phyloP scores from a whole-genome alignment of 2,329 filamentous ascomycete genomes.

The Aspergillus vadensis region DNA sequence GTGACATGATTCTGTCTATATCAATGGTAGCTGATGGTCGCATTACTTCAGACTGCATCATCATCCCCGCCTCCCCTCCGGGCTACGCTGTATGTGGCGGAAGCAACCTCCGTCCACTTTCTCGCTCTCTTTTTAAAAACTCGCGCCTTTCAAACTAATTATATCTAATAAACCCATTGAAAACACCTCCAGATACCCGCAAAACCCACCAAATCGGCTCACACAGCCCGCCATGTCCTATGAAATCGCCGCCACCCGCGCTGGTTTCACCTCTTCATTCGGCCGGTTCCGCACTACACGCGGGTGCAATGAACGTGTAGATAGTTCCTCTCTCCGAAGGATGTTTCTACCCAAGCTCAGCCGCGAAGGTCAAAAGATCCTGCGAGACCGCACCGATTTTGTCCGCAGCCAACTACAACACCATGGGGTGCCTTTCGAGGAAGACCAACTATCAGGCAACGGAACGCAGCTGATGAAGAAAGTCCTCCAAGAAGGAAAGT shows the following conservation, averaged over 20 bases:
- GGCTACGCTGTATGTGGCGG: no score
- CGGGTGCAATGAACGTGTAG: background rate
- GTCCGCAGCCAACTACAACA: slow-evolving; percentile 20
- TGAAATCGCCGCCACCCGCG: background rate
- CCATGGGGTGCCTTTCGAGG: slow-evolving; percentile 17
- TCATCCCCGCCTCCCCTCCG: no score
- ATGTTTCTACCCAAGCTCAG: slow-evolving; percentile 7
- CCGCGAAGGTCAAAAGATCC: background rate
- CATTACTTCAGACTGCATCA: no score
- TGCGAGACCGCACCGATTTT: background rate
- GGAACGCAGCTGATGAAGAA: slow-evolving; percentile 18
- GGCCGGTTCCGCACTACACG: slow-evolving; percentile 4
- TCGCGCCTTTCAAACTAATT: no score
- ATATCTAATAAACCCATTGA: no score
- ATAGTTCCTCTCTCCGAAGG: background rate
- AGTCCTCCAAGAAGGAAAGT: slow-evolving; percentile 11
- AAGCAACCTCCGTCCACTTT: no score
- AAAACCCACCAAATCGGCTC: no score
- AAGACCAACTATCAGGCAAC: slow-evolving; percentile 13
- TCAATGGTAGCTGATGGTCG: no score
- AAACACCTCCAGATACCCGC: no score
- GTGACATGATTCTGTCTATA: no score
- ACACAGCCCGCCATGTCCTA: background rate
- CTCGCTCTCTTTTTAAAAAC: no score
- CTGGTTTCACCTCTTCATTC: slow-evolving; percentile 3